Conservation (phyloP, 2,329 filamentous ascomycete species). For the Microsporum ferrugineum region DNA sequence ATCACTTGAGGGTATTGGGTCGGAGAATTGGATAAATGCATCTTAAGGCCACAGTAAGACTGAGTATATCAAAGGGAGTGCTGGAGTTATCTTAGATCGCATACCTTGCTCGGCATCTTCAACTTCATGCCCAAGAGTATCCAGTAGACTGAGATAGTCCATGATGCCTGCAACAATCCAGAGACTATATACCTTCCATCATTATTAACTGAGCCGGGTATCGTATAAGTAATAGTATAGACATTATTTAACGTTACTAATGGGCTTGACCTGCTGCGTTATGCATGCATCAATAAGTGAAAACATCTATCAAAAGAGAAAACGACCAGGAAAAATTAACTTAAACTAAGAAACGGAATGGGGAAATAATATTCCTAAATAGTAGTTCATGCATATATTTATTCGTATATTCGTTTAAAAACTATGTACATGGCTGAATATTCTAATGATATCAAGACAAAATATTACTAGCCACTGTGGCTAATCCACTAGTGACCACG, state of each 20-base stretch:
- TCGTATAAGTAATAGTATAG: not conserved
- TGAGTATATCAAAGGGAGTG: not conserved
- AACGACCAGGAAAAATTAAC: too few relatives aligned
- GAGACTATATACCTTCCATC: not conserved
- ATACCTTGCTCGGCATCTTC: conserved; percentile 29
- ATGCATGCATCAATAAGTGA: too few relatives aligned
- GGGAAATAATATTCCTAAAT: too few relatives aligned
- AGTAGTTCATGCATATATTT: not conserved
- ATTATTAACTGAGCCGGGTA: not conserved
- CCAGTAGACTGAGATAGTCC: conserved; percentile 16
- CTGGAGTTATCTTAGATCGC: not conserved
- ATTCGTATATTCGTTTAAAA: not conserved
- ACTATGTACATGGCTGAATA: not conserved
- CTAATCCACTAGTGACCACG: not conserved
- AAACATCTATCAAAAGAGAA: too few relatives aligned
- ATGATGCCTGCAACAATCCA: conserved; percentile 3
- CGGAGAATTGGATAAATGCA: conserved; percentile 76
- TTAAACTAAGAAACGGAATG: too few relatives aligned
- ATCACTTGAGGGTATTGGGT: conserved; percentile 59
- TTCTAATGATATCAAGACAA: not conserved
- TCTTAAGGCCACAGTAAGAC: conserved; percentile 44
- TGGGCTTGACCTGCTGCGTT: not conserved
- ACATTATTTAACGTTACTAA: not conserved
- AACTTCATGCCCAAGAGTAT: conserved; percentile 17
- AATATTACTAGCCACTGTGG: not conserved